Percentiles rank a stretch among this genome's conserved stretches.
These are phyloP conservation scores for Jackrogersella multiformis DNA, from an alignment of 495 filamentous ascomycete species.

Conservation along the genomic window DNA sequence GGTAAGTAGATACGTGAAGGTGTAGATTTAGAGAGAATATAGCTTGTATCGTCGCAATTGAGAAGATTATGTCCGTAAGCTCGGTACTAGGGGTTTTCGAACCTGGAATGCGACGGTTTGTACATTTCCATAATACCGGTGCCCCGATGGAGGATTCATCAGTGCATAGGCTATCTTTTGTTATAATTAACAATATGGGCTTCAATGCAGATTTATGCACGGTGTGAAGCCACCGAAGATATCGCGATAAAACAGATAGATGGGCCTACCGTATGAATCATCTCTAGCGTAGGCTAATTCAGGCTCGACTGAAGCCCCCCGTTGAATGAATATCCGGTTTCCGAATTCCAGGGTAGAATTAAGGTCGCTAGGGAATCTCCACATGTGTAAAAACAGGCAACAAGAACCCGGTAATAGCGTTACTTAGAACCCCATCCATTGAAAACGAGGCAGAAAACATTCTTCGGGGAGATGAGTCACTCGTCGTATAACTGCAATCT, in stretches of 20 bases:
- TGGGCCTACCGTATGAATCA: constrained; percentile 15
- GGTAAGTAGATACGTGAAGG: too few relatives aligned
- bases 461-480: constrained; percentile 28
- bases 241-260: constrained; percentile 4
- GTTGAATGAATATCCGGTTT: constrained; percentile 12
- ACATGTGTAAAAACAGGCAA: constrained; percentile 7
- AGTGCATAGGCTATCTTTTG: constrained; percentile 1
- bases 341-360: constrained; percentile 12
- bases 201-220: constrained; percentile 13
- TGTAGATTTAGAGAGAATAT: constrained; percentile 15
- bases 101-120: constrained; percentile 13
- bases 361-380: constrained; percentile 1
- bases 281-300: not conserved
- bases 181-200: constrained; percentile 7
- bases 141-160: constrained; percentile 10
- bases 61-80: not conserved
- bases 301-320: not conserved
- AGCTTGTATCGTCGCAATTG: constrained; percentile 1
- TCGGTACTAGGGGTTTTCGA: not conserved
- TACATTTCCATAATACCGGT: not conserved
- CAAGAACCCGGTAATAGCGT: constrained; percentile 5
- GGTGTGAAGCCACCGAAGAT: constrained; percentile 3
- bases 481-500: constrained; percentile 38
- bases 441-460: constrained; percentile 28
- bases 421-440: not conserved